Evolutionary conservation across 208 protist genomes (phyloP), one percentile per base, ranked within the genome.

Genomic region (Acanthamoeba triangularis): DNA sequence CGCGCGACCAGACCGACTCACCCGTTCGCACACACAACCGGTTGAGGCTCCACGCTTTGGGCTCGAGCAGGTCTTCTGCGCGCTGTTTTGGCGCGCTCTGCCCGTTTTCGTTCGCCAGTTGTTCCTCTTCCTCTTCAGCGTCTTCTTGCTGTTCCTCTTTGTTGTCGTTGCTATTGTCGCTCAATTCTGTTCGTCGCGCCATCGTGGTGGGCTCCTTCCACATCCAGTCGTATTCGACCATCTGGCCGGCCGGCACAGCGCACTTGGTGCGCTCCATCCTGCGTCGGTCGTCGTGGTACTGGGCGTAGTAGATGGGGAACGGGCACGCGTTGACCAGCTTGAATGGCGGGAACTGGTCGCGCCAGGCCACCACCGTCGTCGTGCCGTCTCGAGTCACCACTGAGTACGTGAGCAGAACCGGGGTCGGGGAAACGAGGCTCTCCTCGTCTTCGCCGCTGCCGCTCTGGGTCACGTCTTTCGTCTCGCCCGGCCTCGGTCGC

Each of bases 181-280:
- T 82, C 2, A 13, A 1, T 0, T 56, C 52, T 56, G n/a, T 30
- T 30, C 25, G 33, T 33, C 65, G 65, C n/a, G 33, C 1, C 25
- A 74, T 2, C 18, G 69, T 10, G n/a, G 76, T 33, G 28, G 76
- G 37, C 30, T 85, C 76, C 41, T 30, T 92, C 54, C 54, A 92
- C 30, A 33, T 92, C 85, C 85, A 92, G 1, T 49, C 85, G 63
- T 92, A 92, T 28, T 92, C 85, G 37, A 35, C 85, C 16, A 13
- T 30, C 85, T 65, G 23, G n/a, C 37, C 54, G 8, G 85, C 25
- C 5, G 16, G 85, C 30, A 92, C 8, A 5, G 18, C 54, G 44
- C 63, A 44, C 30, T 44, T 23, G 44, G 33, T 35, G 14, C 35
- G 54, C 56, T 92, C 85, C 85, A 92, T 92, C 10, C 35, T 23